phyloP scores from a whole-genome alignment of 1,139 yeast genomes.

The Blastobotrys niveus region DNA sequence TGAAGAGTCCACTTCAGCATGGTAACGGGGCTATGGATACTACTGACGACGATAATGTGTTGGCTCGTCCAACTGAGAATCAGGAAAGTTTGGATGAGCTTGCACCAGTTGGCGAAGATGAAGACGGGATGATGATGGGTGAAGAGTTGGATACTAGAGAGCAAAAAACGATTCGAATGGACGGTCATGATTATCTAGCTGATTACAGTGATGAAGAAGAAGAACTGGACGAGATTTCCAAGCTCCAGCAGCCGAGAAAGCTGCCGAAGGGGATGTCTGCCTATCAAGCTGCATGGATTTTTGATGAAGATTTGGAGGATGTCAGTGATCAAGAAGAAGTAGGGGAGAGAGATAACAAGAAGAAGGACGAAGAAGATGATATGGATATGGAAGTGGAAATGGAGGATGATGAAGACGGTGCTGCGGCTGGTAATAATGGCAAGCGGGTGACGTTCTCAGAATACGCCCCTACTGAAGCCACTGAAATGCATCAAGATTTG shows the following conservation, averaged over 20 bases:
- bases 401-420: conserved; percentile 33
- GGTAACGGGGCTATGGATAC: conserved; percentile 32
- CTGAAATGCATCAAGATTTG: conserved; percentile 66
- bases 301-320: conserved; percentile 48
- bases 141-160: conserved; percentile 41
- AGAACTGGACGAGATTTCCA: conserved; percentile 20
- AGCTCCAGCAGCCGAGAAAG: conserved; percentile 33
- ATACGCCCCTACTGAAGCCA: conserved; percentile 45
- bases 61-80: conserved; percentile 43
- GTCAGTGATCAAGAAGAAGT: conserved; percentile 42
- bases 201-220: conserved; percentile 25
- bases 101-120: conserved; percentile 47
- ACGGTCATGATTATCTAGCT: conserved; percentile 56
- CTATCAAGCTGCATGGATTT: conserved; percentile 89
- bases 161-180: conserved; percentile 58
- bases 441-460: conserved; percentile 24
- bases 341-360: conserved; percentile 49
- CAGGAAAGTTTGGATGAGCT: conserved; percentile 66
- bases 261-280: conserved; percentile 89
- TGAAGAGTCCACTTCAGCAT: conserved; percentile 18
- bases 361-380: conserved; percentile 45
- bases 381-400: conserved; percentile 38
- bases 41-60: conserved; percentile 31
- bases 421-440: conserved; percentile 15
- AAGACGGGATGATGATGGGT: conserved; percentile 35